Evolutionary conservation across 148 eudicot species (phyloP), one percentile per base, ranked within the genome.

Genomic region (Arctostaphylos glauca): DNA sequence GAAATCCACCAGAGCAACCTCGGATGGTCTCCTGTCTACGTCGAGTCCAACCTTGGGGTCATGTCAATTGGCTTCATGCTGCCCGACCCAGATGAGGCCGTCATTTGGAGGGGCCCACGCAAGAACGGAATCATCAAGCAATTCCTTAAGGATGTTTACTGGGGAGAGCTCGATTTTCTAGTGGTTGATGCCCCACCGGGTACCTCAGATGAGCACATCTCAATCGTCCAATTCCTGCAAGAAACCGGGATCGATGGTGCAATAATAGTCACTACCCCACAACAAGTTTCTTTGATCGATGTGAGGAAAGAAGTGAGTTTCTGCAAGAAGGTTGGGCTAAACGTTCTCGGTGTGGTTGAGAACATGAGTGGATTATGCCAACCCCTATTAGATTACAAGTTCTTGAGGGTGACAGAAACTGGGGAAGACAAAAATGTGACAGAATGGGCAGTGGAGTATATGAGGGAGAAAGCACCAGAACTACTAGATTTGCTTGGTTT

Each of bases 31-130:
- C 98, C 98, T 3, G 93, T 94, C 85, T 93, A 92, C 73, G 97
- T 93, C 9, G 96, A 95, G 87, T 92, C 97, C 73, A 95, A 95
- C 89, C 95, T 95, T 25, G 98, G 96, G 56, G 98, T 95, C 86
- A 93, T 95, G 97, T 95, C 98, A 18, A 94, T 95, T 23, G 98
- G 98, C 13, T 95, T 95, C 92, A 92, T 93, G 98, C 93, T 95
- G 67, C 94, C 96, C 48, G 47, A 95, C 85, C 93, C 94, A 6
- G 97, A 95, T 54, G 97, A 95, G 19, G 97, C 98, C 12, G 93
- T 95, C 88, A 90, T 95, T 58, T 95, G 98, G 98, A 82, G 98
- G n/a, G 98, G 98, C 41, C 96, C 96, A 18, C 97, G 97, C 62
- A 95, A 95, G 88, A 91, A 90, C 4, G 93, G 94, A 12, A 87